A percentile compares a stretch with the other conserved stretches of the same genome.
Evolutionary conservation across 352 stramenopile species (phyloP).

Genomic region (Hyaloperonospora brassicae): DNA sequence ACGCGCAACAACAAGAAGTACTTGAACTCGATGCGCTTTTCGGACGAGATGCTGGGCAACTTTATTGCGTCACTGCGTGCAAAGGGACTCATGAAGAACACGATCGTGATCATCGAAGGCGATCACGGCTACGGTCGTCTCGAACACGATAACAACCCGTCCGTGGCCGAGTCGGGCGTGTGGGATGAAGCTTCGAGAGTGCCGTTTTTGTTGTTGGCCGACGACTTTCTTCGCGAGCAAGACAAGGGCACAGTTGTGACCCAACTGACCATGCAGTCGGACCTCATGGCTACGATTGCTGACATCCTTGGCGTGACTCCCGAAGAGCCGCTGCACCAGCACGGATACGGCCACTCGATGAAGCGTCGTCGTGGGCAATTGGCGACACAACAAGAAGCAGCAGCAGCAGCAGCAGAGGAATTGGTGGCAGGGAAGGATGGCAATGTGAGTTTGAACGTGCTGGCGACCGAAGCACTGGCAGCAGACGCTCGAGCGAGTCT

Average conservation of each 20-base stretch:
- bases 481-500: constrained; percentile 16
- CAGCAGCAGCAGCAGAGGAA: constrained; percentile 2
- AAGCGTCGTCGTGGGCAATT: constrained; percentile 32
- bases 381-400: constrained; percentile 18
- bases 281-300: constrained; percentile 65
- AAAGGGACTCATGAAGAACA: constrained; percentile 64
- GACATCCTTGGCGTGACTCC: constrained; percentile 49
- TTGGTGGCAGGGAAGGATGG: constrained; percentile 10
- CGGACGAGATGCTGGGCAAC: constrained; percentile 52
- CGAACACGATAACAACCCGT: constrained; percentile 65
- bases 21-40: constrained; percentile 62
- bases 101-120: constrained; percentile 58
- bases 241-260: constrained; percentile 42
- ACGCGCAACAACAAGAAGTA: constrained; percentile 65
- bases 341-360: constrained; percentile 67
- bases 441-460: constrained; percentile 13
- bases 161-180: constrained; percentile 47
- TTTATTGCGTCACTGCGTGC: constrained; percentile 43
- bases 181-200: constrained; percentile 58
- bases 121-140: constrained; percentile 61
- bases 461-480: constrained; percentile 10
- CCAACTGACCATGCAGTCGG: constrained; percentile 61
- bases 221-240: constrained; percentile 44
- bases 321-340: constrained; percentile 47
- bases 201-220: constrained; percentile 56